Percentiles rank a stretch among this genome's conserved stretches.
phyloP scores from a whole-genome alignment of 352 stramenopile genomes.

The Globisporangium takayamanum region DNA sequence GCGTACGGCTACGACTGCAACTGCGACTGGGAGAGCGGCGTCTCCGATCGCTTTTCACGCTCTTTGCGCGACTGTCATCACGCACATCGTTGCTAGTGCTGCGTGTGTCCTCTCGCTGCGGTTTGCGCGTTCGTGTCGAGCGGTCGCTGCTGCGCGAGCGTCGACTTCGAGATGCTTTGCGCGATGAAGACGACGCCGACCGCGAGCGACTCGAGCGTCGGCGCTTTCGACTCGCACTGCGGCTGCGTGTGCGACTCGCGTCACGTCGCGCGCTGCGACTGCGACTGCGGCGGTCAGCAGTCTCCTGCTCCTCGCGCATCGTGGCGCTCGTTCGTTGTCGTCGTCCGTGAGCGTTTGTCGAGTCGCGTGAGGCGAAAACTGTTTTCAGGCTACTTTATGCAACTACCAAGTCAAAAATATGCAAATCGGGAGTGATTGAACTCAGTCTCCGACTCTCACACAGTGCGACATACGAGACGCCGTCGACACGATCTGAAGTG shows the following conservation, averaged over 20 bases:
- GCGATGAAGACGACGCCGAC: background rate
- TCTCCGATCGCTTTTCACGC: background rate
- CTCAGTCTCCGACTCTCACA: no score
- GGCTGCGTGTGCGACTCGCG: conserved; percentile 4
- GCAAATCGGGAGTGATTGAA: no score
- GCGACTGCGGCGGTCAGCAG: background rate
- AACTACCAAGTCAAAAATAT: no score
- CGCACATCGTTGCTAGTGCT: background rate
- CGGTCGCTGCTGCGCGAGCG: conserved; percentile 2
- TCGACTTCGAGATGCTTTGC: background rate
- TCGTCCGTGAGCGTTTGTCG: no score
- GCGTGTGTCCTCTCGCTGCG: background rate
- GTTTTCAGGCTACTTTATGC: no score
- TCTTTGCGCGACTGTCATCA: background rate
- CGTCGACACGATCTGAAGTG: background rate
- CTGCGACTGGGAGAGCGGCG: conserved; percentile 11
- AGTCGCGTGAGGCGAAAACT: no score
- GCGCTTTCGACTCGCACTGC: conserved; percentile 5
- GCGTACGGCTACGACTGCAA: conserved; percentile 10
- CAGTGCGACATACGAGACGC: background rate
- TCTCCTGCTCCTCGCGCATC: background rate
- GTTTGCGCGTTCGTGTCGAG: conserved; percentile 1
- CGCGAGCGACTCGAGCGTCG: conserved; percentile 1
- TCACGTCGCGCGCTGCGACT: conserved; percentile 4
- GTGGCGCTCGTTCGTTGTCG: background rate